Percentiles rank a stretch among this genome's conserved stretches.
Conservation (phyloP, 257 asterid genomes). For the Solanum sejunctum region DNA sequence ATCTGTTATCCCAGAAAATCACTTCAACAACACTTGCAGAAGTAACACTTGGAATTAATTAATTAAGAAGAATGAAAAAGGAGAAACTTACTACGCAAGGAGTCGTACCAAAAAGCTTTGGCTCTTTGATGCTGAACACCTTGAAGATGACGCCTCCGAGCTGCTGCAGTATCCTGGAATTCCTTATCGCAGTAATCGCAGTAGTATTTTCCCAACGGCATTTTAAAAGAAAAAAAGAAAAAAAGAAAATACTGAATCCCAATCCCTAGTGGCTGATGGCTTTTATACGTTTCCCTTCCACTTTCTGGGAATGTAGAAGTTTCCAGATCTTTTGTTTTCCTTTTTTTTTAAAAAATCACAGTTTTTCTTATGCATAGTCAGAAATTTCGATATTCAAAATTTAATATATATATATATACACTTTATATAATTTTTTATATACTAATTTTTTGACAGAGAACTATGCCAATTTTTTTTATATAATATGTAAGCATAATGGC, state of each 20-base stretch:
- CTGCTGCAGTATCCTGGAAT: constrained; percentile 67
- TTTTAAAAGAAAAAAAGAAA: background rate
- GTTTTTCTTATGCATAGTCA: no score
- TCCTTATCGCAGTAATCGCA: constrained; percentile 92
- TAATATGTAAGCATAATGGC: background rate
- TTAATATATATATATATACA: no score
- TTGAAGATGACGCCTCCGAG: constrained; percentile 84
- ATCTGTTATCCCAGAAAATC: background rate
- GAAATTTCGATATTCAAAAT: no score
- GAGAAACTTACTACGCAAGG: constrained; percentile 32
- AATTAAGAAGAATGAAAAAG: background rate
- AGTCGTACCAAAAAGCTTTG: constrained; percentile 87
- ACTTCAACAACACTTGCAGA: background rate
- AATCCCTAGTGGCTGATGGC: background rate
- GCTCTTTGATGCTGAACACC: constrained; percentile 87
- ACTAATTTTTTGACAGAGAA: no score
- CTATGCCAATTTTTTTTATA: no score
- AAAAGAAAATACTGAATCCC: background rate
- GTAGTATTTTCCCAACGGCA: constrained; percentile 75
- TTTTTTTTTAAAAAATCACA: no score
- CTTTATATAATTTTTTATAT: no score
- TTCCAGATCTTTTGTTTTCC: background rate
- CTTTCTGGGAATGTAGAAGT: background rate
- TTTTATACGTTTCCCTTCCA: background rate
- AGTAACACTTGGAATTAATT: background rate